phyloP scores from a whole-genome alignment of 2,329 filamentous ascomycete genomes.

The Talaromyces verruculosus region DNA sequence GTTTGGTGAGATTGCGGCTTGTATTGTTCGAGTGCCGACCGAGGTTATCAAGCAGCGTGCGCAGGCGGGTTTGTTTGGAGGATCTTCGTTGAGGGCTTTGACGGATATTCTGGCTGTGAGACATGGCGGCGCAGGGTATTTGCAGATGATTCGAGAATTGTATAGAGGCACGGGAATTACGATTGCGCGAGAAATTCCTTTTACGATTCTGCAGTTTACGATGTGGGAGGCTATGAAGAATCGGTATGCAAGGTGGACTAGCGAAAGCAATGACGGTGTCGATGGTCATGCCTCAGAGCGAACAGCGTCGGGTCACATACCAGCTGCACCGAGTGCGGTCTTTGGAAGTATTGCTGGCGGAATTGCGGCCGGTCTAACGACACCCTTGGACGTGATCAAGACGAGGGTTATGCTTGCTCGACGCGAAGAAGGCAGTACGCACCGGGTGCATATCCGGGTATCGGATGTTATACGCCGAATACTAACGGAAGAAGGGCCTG shows the following conservation, averaged over 20 bases:
- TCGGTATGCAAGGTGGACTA: constrained; percentile 36
- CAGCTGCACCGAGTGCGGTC: constrained; percentile 75
- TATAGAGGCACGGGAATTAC: constrained; percentile 93
- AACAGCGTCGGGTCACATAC: constrained; percentile 53
- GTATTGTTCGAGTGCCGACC: constrained; percentile 86
- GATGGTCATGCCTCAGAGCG: constrained; percentile 38
- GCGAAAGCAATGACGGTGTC: constrained; percentile 28
- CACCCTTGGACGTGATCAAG: constrained; percentile 93
- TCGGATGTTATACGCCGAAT: constrained; percentile 63
- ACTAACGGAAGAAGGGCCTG: constrained; percentile 49
- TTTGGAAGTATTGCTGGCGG: constrained; percentile 83
- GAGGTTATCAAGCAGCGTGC: constrained; percentile 97
- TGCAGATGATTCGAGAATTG: constrained; percentile 73
- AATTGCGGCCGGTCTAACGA: constrained; percentile 83
- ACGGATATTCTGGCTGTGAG: constrained; percentile 63
- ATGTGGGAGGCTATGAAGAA: constrained; percentile 91
- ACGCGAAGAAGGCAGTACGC: constrained; percentile 54
- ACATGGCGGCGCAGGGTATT: constrained; percentile 40
- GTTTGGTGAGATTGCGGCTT: constrained; percentile 86
- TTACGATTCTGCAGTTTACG: constrained; percentile 95
- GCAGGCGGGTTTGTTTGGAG: constrained; percentile 79
- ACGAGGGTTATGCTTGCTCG: constrained; percentile 90
- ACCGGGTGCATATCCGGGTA: constrained; percentile 37
- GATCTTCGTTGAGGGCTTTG: constrained; percentile 66
- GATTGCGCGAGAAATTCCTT: constrained; percentile 92